Evolutionary conservation across 1,139 yeast species (phyloP).

Genomic region (Candida gigantensis): DNA sequence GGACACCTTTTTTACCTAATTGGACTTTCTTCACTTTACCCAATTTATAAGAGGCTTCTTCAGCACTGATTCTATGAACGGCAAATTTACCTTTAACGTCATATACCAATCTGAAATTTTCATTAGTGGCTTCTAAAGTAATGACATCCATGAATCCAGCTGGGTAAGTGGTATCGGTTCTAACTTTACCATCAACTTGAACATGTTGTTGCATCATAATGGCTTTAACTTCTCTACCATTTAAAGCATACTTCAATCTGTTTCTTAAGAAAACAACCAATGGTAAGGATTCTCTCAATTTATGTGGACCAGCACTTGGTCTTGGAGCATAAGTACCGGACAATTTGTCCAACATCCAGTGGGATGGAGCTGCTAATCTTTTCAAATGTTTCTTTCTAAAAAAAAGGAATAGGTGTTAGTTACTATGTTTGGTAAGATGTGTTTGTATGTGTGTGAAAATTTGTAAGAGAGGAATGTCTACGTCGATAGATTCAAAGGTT

Average conservation of each 20-base stretch:
- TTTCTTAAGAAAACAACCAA: constrained; percentile 97
- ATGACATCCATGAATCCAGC: constrained; percentile 99
- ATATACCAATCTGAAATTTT: constrained; percentile 97
- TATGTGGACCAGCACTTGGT: constrained; percentile 99
- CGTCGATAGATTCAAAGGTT: constrained; percentile 9
- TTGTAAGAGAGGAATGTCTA: constrained; percentile 4
- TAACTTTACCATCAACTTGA: constrained; percentile 98
- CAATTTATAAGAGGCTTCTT: constrained; percentile 97
- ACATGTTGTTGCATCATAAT: constrained; percentile 99
- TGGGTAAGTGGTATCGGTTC: constrained; percentile 98
- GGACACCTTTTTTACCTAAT: constrained; percentile 97
- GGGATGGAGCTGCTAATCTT: constrained; percentile 99
- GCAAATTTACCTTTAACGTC: constrained; percentile 99
- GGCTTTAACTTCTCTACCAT: constrained; percentile 99
- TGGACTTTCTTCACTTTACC: constrained; percentile 97
- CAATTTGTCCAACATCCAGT: constrained; percentile 99
- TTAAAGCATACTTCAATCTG: constrained; percentile 99
- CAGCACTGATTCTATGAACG: constrained; percentile 98
- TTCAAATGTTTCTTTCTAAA: constrained; percentile 89
- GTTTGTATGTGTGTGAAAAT: constrained; percentile 4
- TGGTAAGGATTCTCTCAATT: constrained; percentile 98
- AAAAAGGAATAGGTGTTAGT: constrained; percentile 28
- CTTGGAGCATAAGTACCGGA: constrained; percentile 99
- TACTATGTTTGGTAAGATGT: background rate
- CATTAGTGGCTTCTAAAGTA: constrained; percentile 95